Conservation (phyloP, 2,329 filamentous ascomycete species). For the Fusarium austroafricanum region DNA sequence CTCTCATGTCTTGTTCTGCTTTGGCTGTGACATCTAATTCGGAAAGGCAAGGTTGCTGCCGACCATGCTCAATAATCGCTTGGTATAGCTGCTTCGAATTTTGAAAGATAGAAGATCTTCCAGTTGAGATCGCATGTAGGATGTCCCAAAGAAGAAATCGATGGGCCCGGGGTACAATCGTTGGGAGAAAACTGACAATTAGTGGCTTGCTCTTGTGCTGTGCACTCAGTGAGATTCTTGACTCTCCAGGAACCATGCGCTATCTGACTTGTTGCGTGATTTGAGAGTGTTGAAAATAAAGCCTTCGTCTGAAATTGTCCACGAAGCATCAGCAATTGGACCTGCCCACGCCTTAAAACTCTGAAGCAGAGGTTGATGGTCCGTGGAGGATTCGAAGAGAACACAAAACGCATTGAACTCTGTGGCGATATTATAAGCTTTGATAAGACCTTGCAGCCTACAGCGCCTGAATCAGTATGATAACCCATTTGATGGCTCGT, state of each 20-base stretch:
- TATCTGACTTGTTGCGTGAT: not conserved
- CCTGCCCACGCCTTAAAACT: constrained; percentile 14
- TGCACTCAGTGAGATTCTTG: not conserved
- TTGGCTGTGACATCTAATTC: too few species aligned
- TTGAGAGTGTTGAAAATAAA: not conserved
- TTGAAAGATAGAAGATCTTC: not conserved
- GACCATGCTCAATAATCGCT: not conserved
- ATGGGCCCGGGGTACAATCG: not conserved
- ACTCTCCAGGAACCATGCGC: constrained; percentile 9
- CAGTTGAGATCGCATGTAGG: not conserved
- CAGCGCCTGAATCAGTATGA: not conserved
- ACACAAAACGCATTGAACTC: not conserved
- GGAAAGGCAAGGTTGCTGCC: not conserved
- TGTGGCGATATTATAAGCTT: not conserved
- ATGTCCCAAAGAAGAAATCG: not conserved
- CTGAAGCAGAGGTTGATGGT: not conserved
- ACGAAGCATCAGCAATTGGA: not conserved
- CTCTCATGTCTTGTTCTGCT: too few species aligned
- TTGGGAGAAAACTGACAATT: constrained; percentile 10
- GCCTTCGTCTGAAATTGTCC: not conserved
- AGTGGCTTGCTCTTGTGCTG: not conserved
- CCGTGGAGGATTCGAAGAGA: not conserved
- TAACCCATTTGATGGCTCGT: not conserved
- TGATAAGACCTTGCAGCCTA: not conserved
- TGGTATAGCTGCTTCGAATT: not conserved